Evolutionary conservation across 2,329 filamentous ascomycete species (phyloP).

Genomic region (Nemania bipapillata): DNA sequence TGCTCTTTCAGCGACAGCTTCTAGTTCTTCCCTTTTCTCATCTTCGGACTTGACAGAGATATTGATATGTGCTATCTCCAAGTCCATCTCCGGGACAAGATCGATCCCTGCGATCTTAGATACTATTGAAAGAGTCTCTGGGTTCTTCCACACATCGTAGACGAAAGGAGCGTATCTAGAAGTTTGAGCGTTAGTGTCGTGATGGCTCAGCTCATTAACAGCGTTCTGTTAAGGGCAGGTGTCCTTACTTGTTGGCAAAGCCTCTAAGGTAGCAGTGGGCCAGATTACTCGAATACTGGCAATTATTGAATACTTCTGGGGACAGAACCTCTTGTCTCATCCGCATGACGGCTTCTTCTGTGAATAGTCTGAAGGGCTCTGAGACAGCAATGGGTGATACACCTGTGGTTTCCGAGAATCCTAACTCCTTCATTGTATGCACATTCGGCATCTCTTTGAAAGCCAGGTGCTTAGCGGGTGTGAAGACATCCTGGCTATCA

Average conservation of each 20-base stretch:
- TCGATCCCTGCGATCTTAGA: slow-evolving; percentile 66
- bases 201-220: neutral
- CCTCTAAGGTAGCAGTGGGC: slow-evolving; percentile 58
- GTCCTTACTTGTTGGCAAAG: slow-evolving; percentile 59
- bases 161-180: slow-evolving; percentile 70
- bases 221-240: neutral
- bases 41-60: slow-evolving; percentile 63
- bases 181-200: slow-evolving; percentile 33
- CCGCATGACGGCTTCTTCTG: slow-evolving; percentile 67
- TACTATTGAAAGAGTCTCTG: slow-evolving; percentile 59
- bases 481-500: slow-evolving; percentile 55
- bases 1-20: slow-evolving; percentile 52
- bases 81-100: slow-evolving; percentile 64
- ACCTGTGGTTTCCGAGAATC: slow-evolving; percentile 64
- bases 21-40: slow-evolving; percentile 57
- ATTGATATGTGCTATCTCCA: slow-evolving; percentile 67
- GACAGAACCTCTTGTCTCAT: slow-evolving; percentile 72
- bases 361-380: slow-evolving; percentile 73
- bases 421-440: slow-evolving; percentile 71
- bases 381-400: slow-evolving; percentile 72
- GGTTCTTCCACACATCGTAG: slow-evolving; percentile 61
- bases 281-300: slow-evolving; percentile 69
- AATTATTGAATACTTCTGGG: slow-evolving; percentile 66
- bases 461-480: slow-evolving; percentile 65
- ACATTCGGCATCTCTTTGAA: slow-evolving; percentile 63